Percentiles rank a stretch among this genome's conserved stretches.
Evolutionary conservation across 208 protist genomes (phyloP).

Genomic region (Vickermania spadyakhi): DNA sequence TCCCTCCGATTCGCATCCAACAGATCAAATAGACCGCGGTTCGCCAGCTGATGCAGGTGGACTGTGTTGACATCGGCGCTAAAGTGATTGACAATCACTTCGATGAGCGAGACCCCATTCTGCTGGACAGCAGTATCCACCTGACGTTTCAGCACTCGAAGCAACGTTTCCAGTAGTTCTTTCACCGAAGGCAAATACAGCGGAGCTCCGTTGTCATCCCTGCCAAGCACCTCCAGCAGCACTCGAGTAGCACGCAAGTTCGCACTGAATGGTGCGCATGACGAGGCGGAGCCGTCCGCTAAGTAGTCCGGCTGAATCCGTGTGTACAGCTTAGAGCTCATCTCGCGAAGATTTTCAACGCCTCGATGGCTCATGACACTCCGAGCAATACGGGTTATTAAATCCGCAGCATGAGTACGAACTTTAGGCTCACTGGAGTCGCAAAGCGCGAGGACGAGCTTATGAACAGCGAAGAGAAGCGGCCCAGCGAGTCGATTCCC

Average conservation of each 20-base stretch:
- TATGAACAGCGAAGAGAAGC: slow-evolving; percentile 91
- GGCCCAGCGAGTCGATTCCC: slow-evolving; percentile 90
- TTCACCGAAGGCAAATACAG: slow-evolving; percentile 95
- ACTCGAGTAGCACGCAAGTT: slow-evolving; percentile 95
- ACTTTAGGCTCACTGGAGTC: slow-evolving; percentile 91
- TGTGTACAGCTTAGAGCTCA: slow-evolving; percentile 97
- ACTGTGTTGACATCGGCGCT: slow-evolving; percentile 74
- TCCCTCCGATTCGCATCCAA: slow-evolving; percentile 98
- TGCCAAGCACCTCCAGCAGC: slow-evolving; percentile 95
- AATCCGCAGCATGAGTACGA: slow-evolving; percentile 96
- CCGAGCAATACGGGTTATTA: slow-evolving; percentile 92
- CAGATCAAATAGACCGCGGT: slow-evolving; percentile 98
- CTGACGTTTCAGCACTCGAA: slow-evolving; percentile 98
- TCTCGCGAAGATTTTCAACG: slow-evolving; percentile 89
- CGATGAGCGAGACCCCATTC: slow-evolving; percentile 97
- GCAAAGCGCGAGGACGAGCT: slow-evolving; percentile 95
- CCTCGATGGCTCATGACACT: slow-evolving; percentile 95
- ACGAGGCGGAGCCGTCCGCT: neutral
- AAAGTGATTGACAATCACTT: slow-evolving; percentile 91
- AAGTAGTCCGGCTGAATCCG: slow-evolving; percentile 91
- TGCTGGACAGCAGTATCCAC: slow-evolving; percentile 98
- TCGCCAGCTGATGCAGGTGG: slow-evolving; percentile 96
- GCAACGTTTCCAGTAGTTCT: slow-evolving; percentile 97
- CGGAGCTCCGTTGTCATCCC: slow-evolving; percentile 26
- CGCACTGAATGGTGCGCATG: slow-evolving; percentile 95